Base-by-base conservation (phyloP, 2,329 filamentous ascomycete genomes). In the Emergomyces orientalis region DNA sequence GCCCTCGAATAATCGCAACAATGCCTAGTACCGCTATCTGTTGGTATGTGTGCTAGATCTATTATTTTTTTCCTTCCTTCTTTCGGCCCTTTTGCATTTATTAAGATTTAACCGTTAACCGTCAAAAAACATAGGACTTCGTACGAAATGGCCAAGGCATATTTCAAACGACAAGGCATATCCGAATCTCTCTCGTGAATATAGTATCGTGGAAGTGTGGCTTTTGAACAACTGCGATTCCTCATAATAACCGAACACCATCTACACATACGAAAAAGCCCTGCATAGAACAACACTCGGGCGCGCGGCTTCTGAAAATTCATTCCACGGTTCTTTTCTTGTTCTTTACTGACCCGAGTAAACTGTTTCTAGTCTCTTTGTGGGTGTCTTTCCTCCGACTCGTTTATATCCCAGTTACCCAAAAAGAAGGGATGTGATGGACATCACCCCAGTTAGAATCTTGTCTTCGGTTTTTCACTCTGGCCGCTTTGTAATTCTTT, bases 11-110 rank as follows among this genome's bases (percentile, higher is more conserved):
- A 57, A 87, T 99, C 66, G 97, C 92, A 13, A 96, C 94, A 1
- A 97, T 97, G 89, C 94, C 94, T 25, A 97, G 92, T 78, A 99
- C 94, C 41, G 94, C 94, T n/a, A 99, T 99, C 72, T 99, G 94
- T 82, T 99, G 94, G 94, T 94, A 74, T 72, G 82, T 76, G 59
- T 60, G 41, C 9, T 41, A 22, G 14, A 47, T 57, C 14, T 39
- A 6, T 63, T 39, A 19, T 47, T 51, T 52, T n/a, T 34, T 17
- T 64, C 41, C 27, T 43, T 54, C 61, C 32, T n/a, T n/a, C 43
- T 11, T 11, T 19, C 52, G 9, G 1, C 39, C 19, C 17, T 41
- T 59, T 51, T 22, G 19, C 47, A 30, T 57, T 25, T 9, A 19
- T 30, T 63, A 32, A 49, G 41, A 49, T 47, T 22, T 49, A 25